Evolutionary conservation across 805 yeast species (phyloP).

Genomic region (Yamadazyma nakazawae): DNA sequence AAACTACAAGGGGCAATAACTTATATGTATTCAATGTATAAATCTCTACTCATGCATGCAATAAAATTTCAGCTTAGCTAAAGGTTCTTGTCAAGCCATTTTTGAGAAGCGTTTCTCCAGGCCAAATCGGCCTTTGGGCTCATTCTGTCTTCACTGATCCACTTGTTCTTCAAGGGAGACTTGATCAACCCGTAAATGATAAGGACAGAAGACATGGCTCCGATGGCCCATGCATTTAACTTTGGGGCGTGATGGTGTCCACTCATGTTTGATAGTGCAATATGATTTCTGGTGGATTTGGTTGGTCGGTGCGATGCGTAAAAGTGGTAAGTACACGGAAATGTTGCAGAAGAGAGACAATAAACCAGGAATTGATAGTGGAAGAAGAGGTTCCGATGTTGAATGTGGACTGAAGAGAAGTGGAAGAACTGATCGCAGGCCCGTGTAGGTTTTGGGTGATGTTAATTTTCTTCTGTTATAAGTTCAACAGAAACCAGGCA

Average conservation of each 20-base stretch:
- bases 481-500: background rate
- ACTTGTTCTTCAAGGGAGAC: slow-evolving; percentile 42
- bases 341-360: background rate
- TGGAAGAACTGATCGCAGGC: background rate
- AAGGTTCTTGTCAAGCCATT: slow-evolving; percentile 35
- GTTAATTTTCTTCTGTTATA: too few species aligned
- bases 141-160: slow-evolving; percentile 39
- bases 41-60: background rate
- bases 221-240: slow-evolving; percentile 38
- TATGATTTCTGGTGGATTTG: slow-evolving; percentile 2
- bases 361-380: background rate
- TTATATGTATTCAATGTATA: background rate
- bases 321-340: background rate
- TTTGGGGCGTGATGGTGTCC: slow-evolving; percentile 35
- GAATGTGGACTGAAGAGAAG: background rate
- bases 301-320: slow-evolving; percentile 11
- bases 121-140: slow-evolving; percentile 48
- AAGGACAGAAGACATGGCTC: slow-evolving; percentile 41
- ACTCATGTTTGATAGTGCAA: slow-evolving; percentile 9
- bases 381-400: too few species aligned
- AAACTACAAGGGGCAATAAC: background rate
- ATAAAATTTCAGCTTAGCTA: background rate
- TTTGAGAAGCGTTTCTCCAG: slow-evolving; percentile 45
- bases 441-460: background rate
- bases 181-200: slow-evolving; percentile 35